phyloP scores from a whole-genome alignment of 805 yeast genomes.

The Kluyveromyces wickerhamii region DNA sequence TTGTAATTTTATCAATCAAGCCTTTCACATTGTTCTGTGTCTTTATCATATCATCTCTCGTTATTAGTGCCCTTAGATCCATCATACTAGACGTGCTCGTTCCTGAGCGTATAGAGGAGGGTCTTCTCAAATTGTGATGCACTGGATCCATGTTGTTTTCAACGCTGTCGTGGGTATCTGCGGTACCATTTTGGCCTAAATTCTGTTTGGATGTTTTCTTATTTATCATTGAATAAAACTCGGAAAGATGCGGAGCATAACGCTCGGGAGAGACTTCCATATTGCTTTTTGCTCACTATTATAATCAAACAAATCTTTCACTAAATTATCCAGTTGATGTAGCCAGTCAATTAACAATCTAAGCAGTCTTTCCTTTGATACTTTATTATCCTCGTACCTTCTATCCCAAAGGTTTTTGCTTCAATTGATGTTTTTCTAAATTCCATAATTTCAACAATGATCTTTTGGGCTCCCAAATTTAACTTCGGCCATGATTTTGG shows the following conservation, averaged over 20 bases:
- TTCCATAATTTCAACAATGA: too few relatives aligned
- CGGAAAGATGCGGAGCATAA: slow-evolving; percentile 46
- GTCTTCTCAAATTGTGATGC: slow-evolving; percentile 6
- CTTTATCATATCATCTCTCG: slow-evolving; percentile 49
- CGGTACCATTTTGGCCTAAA: background rate
- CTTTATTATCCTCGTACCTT: too few relatives aligned
- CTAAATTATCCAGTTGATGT: too few relatives aligned
- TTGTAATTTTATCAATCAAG: slow-evolving; percentile 39
- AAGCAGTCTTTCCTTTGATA: too few relatives aligned
- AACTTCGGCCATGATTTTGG: too few relatives aligned
- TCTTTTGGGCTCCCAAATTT: too few relatives aligned
- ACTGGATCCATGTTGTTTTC: background rate
- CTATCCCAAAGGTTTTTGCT: too few relatives aligned
- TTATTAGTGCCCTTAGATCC: slow-evolving; percentile 53
- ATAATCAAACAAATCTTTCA: too few relatives aligned
- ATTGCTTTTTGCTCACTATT: too few relatives aligned
- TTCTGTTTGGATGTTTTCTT: slow-evolving; percentile 12
- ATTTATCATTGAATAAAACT: slow-evolving; percentile 48
- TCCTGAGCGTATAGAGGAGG: slow-evolving; percentile 37
- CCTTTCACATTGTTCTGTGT: slow-evolving; percentile 43
- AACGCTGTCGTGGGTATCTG: background rate
- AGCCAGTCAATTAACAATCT: too few relatives aligned
- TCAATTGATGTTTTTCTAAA: too few relatives aligned
- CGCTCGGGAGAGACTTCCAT: slow-evolving; percentile 17
- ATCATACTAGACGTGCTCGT: slow-evolving; percentile 39